Conservation (phyloP, 345 rosid species). For the Dimocarpus longan region DNA sequence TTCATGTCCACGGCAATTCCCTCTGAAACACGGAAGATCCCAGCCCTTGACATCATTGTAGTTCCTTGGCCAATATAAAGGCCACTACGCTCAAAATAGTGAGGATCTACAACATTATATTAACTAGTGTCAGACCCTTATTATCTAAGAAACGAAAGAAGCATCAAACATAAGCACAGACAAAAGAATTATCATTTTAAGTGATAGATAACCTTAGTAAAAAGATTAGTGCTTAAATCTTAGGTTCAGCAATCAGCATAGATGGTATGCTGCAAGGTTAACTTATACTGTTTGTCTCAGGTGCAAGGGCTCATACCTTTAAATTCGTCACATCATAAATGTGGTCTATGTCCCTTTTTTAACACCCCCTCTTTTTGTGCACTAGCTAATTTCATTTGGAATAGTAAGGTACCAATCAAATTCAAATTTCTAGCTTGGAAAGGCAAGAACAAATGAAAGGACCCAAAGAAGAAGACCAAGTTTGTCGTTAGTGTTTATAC, state of each 20-base stretch:
- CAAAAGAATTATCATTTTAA: not conserved
- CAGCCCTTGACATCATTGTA: slow-evolving; percentile 87
- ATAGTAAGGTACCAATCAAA: not conserved
- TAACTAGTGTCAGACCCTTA: slow-evolving; percentile 28
- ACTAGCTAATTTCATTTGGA: not conserved
- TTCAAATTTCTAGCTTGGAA: not conserved
- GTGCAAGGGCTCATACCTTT: not conserved
- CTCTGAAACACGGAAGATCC: slow-evolving; percentile 76
- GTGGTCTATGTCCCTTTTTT: not conserved
- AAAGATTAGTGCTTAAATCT: not conserved
- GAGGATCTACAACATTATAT: slow-evolving; percentile 65
- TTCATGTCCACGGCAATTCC: slow-evolving; percentile 93
- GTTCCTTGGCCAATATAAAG: slow-evolving; percentile 93
- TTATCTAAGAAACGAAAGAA: slow-evolving; percentile 5
- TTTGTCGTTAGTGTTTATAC: not conserved
- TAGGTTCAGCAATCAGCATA: not conserved
- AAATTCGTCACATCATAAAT: not conserved
- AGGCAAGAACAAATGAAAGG: no score
- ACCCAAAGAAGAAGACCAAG: not conserved
- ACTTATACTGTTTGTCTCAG: not conserved
- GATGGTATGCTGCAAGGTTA: not conserved
- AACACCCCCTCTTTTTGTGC: not conserved
- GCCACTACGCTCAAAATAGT: slow-evolving; percentile 68
- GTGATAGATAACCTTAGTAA: not conserved
- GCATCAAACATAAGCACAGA: not conserved